Conservation (phyloP, 164 flowering plant species). For the Stephania cephalantha region DNA sequence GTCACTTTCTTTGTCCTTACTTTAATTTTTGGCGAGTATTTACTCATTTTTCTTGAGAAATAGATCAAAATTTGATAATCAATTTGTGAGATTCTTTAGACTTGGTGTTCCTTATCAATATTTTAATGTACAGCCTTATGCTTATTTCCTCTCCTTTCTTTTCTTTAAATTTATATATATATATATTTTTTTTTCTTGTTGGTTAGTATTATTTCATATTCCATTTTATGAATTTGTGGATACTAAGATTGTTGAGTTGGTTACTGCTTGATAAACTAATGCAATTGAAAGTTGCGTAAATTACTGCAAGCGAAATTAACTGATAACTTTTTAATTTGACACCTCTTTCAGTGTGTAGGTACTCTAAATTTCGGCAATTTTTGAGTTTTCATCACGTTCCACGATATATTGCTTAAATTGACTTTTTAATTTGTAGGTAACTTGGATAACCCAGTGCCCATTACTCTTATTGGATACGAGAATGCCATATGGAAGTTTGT, state of each 20-base stretch:
- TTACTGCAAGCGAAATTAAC: not conserved
- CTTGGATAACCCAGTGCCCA: slow-evolving; percentile 93
- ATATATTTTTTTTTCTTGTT: not conserved
- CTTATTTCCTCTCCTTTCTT: not conserved
- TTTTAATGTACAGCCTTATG: not conserved
- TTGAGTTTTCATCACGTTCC: not conserved
- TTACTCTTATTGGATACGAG: slow-evolving; percentile 86
- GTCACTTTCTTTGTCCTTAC: not conserved
- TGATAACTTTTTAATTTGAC: not conserved
- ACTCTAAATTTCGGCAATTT: not conserved
- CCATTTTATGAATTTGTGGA: not conserved
- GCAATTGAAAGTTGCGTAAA: not conserved
- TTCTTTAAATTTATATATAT: too few relatives aligned
- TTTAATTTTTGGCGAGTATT: not conserved
- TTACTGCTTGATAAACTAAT: not conserved
- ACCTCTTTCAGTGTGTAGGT: not conserved
- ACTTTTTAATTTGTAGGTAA: slow-evolving; percentile 47
- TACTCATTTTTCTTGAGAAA: not conserved
- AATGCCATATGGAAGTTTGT: slow-evolving; percentile 85
- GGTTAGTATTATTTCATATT: not conserved
- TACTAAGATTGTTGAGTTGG: not conserved
- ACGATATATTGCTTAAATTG: not conserved
- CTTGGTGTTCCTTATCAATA: not conserved
- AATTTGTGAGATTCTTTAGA: not conserved
- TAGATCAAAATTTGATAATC: not conserved